phyloP scores from a whole-genome alignment of 208 protist species.

The Leishmania mexicana region DNA sequence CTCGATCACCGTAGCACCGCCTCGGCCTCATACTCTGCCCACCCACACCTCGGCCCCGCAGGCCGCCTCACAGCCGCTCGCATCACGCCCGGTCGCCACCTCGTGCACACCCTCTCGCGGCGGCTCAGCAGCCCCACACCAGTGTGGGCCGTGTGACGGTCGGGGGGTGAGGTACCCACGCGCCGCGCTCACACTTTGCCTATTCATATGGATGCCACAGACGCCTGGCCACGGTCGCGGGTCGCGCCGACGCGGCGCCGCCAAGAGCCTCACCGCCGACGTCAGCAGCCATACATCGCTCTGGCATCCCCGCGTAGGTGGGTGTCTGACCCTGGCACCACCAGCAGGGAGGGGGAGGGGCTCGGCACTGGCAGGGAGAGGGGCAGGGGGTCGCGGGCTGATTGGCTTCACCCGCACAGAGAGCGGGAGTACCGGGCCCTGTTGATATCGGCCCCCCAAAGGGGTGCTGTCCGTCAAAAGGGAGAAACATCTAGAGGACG shows the following conservation, averaged over 20 bases:
- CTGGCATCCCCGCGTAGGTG: neutral
- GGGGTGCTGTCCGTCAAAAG: neutral
- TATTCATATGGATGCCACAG: neutral
- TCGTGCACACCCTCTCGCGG: too few species aligned
- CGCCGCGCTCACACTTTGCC: neutral
- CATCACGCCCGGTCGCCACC: neutral
- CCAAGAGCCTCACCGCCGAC: neutral
- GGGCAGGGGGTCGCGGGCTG: neutral
- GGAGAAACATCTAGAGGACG: neutral
- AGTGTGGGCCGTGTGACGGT: neutral
- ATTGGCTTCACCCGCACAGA: neutral
- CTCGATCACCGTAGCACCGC: neutral
- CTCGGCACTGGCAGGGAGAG: neutral
- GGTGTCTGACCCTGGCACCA: neutral
- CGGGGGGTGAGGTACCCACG: neutral
- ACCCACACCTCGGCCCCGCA: neutral
- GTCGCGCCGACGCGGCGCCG: neutral
- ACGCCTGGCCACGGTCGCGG: neutral
- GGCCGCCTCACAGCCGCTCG: neutral
- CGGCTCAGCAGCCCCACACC: neutral
- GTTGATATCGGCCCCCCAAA: neutral
- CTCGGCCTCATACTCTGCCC: neutral
- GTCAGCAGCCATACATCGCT: neutral
- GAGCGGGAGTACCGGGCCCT: too few species aligned
- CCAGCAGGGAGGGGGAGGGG: neutral